These are phyloP conservation scores for Zygoascus biomembranicola DNA, from an alignment of 805 yeast genomes.

Conservation along the genomic window DNA sequence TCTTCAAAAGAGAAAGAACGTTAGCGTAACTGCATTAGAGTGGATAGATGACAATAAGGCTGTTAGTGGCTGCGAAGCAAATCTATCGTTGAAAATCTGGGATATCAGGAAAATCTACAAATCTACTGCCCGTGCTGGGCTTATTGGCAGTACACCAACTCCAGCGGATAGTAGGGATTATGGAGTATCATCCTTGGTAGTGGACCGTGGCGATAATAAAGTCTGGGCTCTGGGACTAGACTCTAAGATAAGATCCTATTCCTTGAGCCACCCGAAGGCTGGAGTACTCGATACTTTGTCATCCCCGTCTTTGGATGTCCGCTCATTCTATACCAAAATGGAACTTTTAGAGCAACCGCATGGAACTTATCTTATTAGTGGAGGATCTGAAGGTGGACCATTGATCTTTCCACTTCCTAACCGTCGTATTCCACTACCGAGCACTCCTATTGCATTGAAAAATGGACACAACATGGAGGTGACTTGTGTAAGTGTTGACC, in stretches of 20 bases:
- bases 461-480: conserved; percentile 11
- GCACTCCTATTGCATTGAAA: conserved; percentile 3
- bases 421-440: neutral
- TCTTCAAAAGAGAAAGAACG: conserved; percentile 4
- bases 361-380: neutral
- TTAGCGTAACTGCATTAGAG: conserved; percentile 16
- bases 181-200: conserved; percentile 16
- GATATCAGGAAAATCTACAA: conserved; percentile 18
- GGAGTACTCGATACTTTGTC: conserved; percentile 5
- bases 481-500: conserved; percentile 11
- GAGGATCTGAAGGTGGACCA: neutral
- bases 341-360: conserved; percentile 6
- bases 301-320: conserved; percentile 10
- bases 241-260: conserved; percentile 13
- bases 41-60: conserved; percentile 16
- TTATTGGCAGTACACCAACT: neutral
- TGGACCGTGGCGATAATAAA: conserved; percentile 11
- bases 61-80: conserved; percentile 16
- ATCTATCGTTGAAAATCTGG: conserved; percentile 21
- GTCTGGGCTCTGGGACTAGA: conserved; percentile 19
- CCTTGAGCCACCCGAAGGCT: neutral
- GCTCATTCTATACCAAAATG: conserved; percentile 14
- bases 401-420: conserved; percentile 12
- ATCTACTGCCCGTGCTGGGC: neutral
- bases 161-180: neutral